Percentiles rank a stretch among this genome's conserved stretches.
phyloP scores from a whole-genome alignment of 148 eudicot genomes.

The Camellia japonica region DNA sequence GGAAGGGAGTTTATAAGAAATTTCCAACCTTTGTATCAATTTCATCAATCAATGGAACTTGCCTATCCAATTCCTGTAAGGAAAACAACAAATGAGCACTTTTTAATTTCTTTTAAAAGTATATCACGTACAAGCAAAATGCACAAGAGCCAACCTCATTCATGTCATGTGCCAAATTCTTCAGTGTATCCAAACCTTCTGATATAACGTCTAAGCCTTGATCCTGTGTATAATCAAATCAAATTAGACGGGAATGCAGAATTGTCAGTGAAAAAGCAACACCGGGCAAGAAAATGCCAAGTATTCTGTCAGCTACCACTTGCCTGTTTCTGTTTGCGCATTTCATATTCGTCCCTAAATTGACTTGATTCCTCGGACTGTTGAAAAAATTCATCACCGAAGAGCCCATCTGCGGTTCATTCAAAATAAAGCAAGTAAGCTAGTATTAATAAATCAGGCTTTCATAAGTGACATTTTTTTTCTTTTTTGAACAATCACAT shows the following conservation, averaged over 20 bases:
- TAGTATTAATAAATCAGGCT: neutral
- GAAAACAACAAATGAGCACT: neutral
- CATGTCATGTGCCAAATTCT: slow-evolving; percentile 92
- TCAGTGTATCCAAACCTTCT: slow-evolving; percentile 89
- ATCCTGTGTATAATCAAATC: slow-evolving; percentile 46
- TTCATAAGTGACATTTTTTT: neutral
- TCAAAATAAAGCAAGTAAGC: neutral
- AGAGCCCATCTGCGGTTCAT: slow-evolving; percentile 56
- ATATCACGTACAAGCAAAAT: neutral
- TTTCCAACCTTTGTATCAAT: slow-evolving; percentile 75
- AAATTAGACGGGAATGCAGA: neutral
- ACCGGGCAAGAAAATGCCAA: neutral
- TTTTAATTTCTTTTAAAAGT: neutral
- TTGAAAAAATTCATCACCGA: slow-evolving; percentile 71
- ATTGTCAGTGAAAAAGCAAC: neutral
- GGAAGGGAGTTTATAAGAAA: neutral
- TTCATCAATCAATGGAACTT: slow-evolving; percentile 97
- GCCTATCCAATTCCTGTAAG: slow-evolving; percentile 88
- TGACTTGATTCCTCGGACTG: slow-evolving; percentile 79
- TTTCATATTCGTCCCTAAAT: slow-evolving; percentile 82
- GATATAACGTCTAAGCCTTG: slow-evolving; percentile 89
- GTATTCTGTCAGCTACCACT: neutral
- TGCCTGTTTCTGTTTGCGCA: slow-evolving; percentile 91
- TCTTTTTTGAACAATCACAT: neutral
- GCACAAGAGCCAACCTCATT: slow-evolving; percentile 62